phyloP scores from a whole-genome alignment of 2,329 filamentous ascomycete genomes.

The Leptosphaerulina australis region DNA sequence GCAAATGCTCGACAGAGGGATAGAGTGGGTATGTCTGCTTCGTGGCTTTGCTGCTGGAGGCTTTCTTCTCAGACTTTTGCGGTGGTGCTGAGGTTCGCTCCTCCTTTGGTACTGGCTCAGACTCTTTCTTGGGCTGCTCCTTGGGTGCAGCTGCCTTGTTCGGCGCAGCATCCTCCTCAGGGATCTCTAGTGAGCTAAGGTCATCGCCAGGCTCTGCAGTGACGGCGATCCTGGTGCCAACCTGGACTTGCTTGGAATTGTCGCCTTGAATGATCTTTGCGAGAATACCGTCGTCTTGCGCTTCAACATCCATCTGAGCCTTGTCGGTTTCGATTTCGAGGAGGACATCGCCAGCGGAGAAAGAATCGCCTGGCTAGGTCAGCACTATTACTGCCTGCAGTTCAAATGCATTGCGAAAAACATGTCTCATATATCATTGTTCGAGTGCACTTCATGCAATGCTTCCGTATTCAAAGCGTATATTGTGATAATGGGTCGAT shows the following conservation, averaged over 20 bases:
- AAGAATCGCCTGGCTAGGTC: constrained; percentile 66
- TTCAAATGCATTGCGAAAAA: not conserved
- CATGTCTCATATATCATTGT: not conserved
- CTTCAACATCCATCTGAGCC: constrained; percentile 93
- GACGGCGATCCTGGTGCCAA: constrained; percentile 81
- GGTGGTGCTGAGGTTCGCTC: constrained; percentile 43
- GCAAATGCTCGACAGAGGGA: constrained; percentile 82
- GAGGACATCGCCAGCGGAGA: constrained; percentile 81
- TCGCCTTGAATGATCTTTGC: constrained; percentile 80
- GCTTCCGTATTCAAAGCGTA: not conserved
- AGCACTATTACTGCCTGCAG: constrained; percentile 17
- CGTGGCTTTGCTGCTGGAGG: constrained; percentile 55
- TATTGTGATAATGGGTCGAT: constrained; percentile 3
- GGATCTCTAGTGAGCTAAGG: constrained; percentile 73
- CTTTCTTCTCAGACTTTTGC: constrained; percentile 41
- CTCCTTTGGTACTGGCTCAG: constrained; percentile 38
- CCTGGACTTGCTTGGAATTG: constrained; percentile 76
- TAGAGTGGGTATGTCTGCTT: constrained; percentile 75
- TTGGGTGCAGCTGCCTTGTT: constrained; percentile 47
- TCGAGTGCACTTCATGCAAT: not conserved
- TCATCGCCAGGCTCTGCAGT: constrained; percentile 84
- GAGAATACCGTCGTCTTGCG: constrained; percentile 84
- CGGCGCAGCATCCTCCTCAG: constrained; percentile 65
- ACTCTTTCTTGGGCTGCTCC: constrained; percentile 35
- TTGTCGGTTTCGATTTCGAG: constrained; percentile 95